Conservation (phyloP, 441 rosid genomes). For the Populus tomentosa region DNA sequence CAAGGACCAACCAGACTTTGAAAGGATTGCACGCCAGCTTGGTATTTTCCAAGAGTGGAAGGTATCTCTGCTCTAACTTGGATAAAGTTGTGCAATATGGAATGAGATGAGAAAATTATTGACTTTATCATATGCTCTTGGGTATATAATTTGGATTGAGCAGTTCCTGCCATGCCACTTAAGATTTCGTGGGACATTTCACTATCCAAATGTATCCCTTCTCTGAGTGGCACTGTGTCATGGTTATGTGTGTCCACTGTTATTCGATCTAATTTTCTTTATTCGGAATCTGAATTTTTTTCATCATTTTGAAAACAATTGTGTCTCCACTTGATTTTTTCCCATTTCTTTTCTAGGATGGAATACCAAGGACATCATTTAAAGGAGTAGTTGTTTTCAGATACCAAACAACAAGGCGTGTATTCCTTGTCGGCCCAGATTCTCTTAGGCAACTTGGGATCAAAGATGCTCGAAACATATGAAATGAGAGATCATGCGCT, state of each 20-base stretch:
- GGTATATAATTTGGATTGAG: neutral
- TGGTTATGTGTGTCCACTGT: neutral
- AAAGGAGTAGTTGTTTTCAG: conserved; percentile 86
- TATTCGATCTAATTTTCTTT: no score
- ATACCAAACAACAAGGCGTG: conserved; percentile 48
- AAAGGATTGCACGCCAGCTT: conserved; percentile 69
- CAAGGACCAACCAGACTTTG: conserved; percentile 68
- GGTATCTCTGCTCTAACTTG: conserved; percentile 34
- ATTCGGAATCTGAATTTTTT: neutral
- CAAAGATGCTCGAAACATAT: conserved; percentile 36
- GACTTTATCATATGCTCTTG: neutral
- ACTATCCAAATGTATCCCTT: neutral
- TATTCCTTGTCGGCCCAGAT: conserved; percentile 75
- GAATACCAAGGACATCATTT: conserved; percentile 89
- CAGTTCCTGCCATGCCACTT: neutral
- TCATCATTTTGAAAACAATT: neutral
- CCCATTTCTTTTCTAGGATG: conserved; percentile 50
- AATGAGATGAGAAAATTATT: neutral
- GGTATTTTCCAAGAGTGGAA: conserved; percentile 98
- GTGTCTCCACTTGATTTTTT: neutral
- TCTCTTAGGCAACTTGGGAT: conserved; percentile 64
- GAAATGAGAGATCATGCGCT: neutral
- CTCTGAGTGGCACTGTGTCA: neutral
- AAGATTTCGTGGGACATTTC: neutral
- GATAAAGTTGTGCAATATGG: neutral